phyloP scores from a whole-genome alignment of 202 grass and related monocot species.

The Panicum hallii region DNA sequence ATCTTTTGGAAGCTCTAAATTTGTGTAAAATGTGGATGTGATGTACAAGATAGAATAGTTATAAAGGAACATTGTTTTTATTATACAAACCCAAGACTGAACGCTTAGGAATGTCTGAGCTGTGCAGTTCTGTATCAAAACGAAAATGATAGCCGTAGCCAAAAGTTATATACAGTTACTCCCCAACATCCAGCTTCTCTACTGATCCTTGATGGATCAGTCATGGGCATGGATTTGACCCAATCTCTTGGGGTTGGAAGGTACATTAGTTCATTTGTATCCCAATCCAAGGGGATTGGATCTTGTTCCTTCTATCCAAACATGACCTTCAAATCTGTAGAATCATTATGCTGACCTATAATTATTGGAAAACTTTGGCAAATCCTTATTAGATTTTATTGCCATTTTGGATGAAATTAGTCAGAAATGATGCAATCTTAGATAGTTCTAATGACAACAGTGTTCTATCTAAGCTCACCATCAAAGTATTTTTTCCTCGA shows the following conservation, averaged over 20 bases:
- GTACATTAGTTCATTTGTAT: neutral
- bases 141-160: neutral
- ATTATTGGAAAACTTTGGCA: slow-evolving; percentile 9
- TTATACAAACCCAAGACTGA: slow-evolving; percentile 3
- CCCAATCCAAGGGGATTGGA: neutral
- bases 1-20: slow-evolving; percentile 17
- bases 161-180: slow-evolving; percentile 23
- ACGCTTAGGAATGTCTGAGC: slow-evolving; percentile 12
- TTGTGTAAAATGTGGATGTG: slow-evolving; percentile 12
- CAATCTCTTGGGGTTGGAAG: neutral
- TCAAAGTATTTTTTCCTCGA: slow-evolving; percentile 6
- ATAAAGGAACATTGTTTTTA: slow-evolving; percentile 2
- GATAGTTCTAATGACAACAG: neutral
- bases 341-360: slow-evolving; percentile 19
- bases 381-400: neutral
- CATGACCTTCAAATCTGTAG: neutral
- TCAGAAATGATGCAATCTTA: slow-evolving; percentile 10
- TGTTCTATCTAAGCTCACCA: neutral
- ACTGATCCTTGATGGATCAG: slow-evolving; percentile 7
- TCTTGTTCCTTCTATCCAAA: neutral
- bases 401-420: slow-evolving; percentile 24
- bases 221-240: slow-evolving; percentile 6
- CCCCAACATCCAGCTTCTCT: slow-evolving; percentile 28
- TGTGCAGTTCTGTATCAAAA: neutral
- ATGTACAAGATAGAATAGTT: slow-evolving; percentile 12